Base-by-base conservation (phyloP, 805 yeast genomes). In the Teunomyces lycoperdinae region DNA sequence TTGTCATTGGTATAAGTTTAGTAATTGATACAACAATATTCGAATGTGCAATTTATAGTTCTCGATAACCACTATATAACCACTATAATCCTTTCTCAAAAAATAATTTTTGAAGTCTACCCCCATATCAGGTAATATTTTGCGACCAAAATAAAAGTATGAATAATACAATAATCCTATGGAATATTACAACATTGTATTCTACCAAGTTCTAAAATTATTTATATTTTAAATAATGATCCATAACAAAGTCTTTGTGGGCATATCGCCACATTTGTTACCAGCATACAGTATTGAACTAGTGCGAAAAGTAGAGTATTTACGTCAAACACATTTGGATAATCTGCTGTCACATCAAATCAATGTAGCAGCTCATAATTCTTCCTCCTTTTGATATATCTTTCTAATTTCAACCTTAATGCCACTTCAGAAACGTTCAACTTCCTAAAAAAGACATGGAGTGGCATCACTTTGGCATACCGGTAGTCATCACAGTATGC, bases 51-150 rank as follows among this genome's bases (percentile, higher is more conserved):
- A 24, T 38, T 38, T 38, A 38, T 38, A 38, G 29, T 26, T 41
- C 43, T 17, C 43, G 24, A 41, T 41, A 41, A 41, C 43, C 43
- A 29, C 43, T 41, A 41, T 41, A 41, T 41, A 41, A 41, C 43
- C 43, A 30, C 43, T 41, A 41, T 41, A 41, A 16, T 38, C n/a
- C 41, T n/a, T 24, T 26, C 26, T 36, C 26, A 5, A 32, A 32
- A 32, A 32, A 32, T 32, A 32, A 32, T 32, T 13, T 11, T 30
- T 4, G 16, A 29, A 1, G 31, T 29, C 5, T 32, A 1, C 34
- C 14, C 17, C 17, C 24, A 20, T 20, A 20, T 20, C 24, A 20
- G 24, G 24, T 5, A 20, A 20, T 20, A 20, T 20, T 20, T 20
- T 20, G 24, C 24, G 24, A 20, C 24, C 24, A 17, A 17, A 17